Percentiles rank a stretch among this genome's conserved stretches.
phyloP scores from a whole-genome alignment of 352 stramenopile species.

The Globisporangium cederbergense region DNA sequence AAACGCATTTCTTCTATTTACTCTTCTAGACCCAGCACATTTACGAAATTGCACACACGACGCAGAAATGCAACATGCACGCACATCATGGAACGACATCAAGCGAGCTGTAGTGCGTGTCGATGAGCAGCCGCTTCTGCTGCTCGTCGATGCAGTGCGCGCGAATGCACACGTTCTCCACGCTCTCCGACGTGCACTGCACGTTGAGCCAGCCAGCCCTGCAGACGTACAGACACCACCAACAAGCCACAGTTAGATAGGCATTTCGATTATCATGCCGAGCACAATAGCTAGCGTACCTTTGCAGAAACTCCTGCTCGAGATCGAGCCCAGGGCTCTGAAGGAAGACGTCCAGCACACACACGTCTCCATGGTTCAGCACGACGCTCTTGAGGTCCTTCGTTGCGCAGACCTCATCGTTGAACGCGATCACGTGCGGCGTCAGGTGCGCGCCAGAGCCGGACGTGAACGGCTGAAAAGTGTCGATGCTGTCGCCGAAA shows the following conservation, averaged over 20 bases:
- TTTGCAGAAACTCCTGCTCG: slow-evolving; percentile 50
- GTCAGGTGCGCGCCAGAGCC: slow-evolving; percentile 39
- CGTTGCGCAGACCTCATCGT: slow-evolving; percentile 21
- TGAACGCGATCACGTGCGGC: slow-evolving; percentile 37
- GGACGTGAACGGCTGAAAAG: slow-evolving; percentile 33
- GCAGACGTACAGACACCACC: background rate
- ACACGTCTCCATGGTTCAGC: slow-evolving; percentile 44
- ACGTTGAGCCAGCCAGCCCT: slow-evolving; percentile 12
- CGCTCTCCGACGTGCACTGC: background rate
- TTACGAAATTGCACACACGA: slow-evolving; percentile 4
- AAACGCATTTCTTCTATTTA: background rate
- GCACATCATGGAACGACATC: slow-evolving; percentile 3
- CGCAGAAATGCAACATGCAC: background rate
- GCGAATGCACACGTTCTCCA: background rate
- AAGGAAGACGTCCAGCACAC: slow-evolving; percentile 51
- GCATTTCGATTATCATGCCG: background rate
- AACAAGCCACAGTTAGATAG: background rate
- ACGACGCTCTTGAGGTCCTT: slow-evolving; percentile 23
- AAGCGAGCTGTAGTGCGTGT: slow-evolving; percentile 7
- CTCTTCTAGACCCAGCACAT: slow-evolving; percentile 3
- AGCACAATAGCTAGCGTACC: slow-evolving; percentile 21
- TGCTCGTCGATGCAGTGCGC: slow-evolving; percentile 8
- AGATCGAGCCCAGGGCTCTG: slow-evolving; percentile 44
- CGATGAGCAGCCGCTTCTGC: slow-evolving; percentile 12
- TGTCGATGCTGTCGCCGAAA: background rate